Percentiles rank a stretch among this genome's conserved stretches.
phyloP scores from a whole-genome alignment of 352 stramenopile species.

The Phytopythium delawarense region DNA sequence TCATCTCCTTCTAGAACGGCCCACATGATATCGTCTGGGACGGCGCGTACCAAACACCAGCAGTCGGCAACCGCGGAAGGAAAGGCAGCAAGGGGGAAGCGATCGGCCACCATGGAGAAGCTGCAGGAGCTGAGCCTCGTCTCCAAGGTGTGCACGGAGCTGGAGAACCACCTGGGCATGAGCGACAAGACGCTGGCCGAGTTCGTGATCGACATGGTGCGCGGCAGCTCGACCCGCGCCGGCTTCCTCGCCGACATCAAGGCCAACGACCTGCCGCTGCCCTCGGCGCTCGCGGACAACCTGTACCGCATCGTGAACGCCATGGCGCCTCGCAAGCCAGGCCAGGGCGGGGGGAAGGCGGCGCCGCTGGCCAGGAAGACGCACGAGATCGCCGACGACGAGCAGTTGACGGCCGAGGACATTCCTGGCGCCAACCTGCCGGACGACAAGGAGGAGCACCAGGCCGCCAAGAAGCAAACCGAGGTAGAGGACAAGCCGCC shows the following conservation, averaged over 20 bases:
- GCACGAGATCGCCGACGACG: constrained; percentile 50
- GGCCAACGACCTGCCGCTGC: constrained; percentile 57
- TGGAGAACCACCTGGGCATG: constrained; percentile 92
- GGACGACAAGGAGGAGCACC: constrained; percentile 18
- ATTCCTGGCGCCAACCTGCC: constrained; percentile 40
- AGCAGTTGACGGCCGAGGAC: constrained; percentile 63
- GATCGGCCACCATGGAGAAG: constrained; percentile 63
- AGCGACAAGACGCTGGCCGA: constrained; percentile 96
- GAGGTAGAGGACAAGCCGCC: constrained; percentile 6
- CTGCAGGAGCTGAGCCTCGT: constrained; percentile 85
- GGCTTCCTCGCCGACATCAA: constrained; percentile 60
- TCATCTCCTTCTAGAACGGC: constrained; percentile 1
- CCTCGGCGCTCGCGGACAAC: constrained; percentile 60
- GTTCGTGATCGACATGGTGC: constrained; percentile 93
- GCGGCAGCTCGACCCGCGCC: constrained; percentile 59
- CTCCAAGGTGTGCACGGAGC: constrained; percentile 86
- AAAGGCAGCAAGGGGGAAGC: not conserved
- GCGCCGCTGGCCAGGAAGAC: constrained; percentile 10
- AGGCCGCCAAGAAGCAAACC: not conserved
- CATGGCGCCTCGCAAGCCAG: constrained; percentile 56
- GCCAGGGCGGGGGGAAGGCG: constrained; percentile 3
- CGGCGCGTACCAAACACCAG: not conserved
- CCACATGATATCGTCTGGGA: constrained; percentile 1
- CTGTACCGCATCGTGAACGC: constrained; percentile 79
- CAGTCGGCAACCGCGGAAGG: not conserved